Percentiles rank a stretch among this genome's conserved stretches.
phyloP scores from a whole-genome alignment of 2,329 filamentous ascomycete species.

The Aspergillus thermomutatus region DNA sequence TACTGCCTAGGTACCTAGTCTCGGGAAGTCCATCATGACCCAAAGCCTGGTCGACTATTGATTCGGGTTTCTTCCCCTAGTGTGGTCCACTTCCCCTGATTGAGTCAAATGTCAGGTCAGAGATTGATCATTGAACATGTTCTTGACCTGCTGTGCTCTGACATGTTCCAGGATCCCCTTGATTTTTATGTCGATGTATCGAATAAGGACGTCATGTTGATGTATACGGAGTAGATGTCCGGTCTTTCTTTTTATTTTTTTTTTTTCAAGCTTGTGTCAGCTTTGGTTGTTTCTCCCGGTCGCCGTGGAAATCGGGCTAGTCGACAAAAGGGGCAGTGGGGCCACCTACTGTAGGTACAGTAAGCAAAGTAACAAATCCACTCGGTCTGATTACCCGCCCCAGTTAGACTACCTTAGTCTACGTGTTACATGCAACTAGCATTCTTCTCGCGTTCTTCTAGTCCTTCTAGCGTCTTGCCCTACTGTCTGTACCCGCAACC shows the following conservation, averaged over 20 bases:
- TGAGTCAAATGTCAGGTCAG: conserved; percentile 13
- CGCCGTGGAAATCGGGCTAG: conserved; percentile 14
- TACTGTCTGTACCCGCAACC: conserved; percentile 10
- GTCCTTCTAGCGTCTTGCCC: conserved; percentile 20
- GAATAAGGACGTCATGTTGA: background rate
- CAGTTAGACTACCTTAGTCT: conserved; percentile 10
- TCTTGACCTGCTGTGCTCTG: too few species aligned
- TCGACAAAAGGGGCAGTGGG: conserved; percentile 16
- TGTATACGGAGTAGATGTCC: conserved; percentile 1
- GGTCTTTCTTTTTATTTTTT: background rate
- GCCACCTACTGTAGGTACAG: conserved; percentile 1
- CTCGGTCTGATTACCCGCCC: conserved; percentile 11
- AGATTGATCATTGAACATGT: background rate
- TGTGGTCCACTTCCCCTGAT: conserved; percentile 13
- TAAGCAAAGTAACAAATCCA: conserved; percentile 15
- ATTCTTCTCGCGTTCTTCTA: conserved; percentile 20
- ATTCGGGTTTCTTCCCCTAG: conserved; percentile 8
- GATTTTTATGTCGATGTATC: background rate
- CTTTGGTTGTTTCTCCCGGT: conserved; percentile 10
- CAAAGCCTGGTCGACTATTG: conserved; percentile 14
- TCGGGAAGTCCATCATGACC: conserved; percentile 11
- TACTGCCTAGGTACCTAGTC: conserved; percentile 7
- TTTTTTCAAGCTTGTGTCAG: conserved; percentile 2
- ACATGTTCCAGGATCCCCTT: background rate
- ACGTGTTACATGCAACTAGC: conserved; percentile 16